phyloP scores from a whole-genome alignment of 2,329 filamentous ascomycete genomes.

The Exophiala sideris region DNA sequence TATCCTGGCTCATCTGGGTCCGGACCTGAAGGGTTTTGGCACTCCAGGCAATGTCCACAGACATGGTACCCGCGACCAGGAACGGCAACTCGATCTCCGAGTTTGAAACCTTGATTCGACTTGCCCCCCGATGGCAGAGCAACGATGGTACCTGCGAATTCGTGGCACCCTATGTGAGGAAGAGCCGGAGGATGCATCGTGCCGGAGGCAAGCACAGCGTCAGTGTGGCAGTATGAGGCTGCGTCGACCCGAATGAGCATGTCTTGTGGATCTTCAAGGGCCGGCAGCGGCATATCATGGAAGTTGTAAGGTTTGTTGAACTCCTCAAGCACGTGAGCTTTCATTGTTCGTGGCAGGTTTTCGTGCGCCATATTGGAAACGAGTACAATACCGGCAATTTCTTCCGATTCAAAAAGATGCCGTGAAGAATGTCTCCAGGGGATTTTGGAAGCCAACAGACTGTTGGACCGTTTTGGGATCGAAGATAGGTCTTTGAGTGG shows the following conservation, averaged over 20 bases:
- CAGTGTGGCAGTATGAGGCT: constrained; percentile 47
- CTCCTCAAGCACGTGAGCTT: constrained; percentile 27
- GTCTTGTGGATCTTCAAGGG: constrained; percentile 33
- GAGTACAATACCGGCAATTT: too few relatives aligned
- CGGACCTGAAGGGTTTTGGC: constrained; percentile 32
- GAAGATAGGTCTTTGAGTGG: too few relatives aligned
- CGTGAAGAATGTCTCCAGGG: too few relatives aligned
- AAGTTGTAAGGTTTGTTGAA: constrained; percentile 36
- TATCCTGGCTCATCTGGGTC: constrained; percentile 7
- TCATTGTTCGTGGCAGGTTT: not conserved
- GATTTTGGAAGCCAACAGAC: too few relatives aligned
- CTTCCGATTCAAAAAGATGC: too few relatives aligned
- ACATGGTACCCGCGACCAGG: constrained; percentile 9
- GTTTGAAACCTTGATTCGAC: not conserved
- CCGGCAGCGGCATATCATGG: constrained; percentile 12
- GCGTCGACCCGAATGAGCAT: constrained; percentile 45
- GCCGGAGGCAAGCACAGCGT: constrained; percentile 36
- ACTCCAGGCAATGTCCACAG: constrained; percentile 12
- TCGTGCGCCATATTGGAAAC: too few relatives aligned
- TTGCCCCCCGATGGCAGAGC: constrained; percentile 15
- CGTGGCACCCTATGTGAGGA: constrained; percentile 44
- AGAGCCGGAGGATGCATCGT: constrained; percentile 35
- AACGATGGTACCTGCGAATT: constrained; percentile 44
- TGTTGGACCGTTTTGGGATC: too few relatives aligned
- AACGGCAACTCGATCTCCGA: constrained; percentile 5